Percentiles rank a stretch among this genome's conserved stretches.
Conservation (phyloP, 805 yeast species). For the Cyberlindnera suaveolens region DNA sequence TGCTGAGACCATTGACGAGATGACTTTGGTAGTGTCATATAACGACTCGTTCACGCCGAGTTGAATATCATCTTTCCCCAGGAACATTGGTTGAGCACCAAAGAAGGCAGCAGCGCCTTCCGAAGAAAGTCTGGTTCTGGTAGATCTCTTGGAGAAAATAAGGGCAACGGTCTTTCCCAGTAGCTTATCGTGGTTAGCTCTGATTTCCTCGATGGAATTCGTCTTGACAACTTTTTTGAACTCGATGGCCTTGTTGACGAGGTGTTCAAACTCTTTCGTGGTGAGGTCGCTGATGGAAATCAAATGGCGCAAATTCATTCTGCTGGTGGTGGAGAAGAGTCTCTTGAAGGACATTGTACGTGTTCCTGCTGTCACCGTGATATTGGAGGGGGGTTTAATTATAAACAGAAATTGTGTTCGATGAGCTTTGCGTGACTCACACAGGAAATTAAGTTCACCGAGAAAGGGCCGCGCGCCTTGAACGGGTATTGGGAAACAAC, state of each 20-base stretch:
- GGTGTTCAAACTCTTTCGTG: conserved; percentile 59
- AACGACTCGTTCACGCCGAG: conserved; percentile 91
- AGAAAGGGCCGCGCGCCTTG: too few species aligned
- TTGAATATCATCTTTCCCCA: conserved; percentile 95
- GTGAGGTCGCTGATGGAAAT: conserved; percentile 76
- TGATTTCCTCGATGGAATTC: conserved; percentile 34
- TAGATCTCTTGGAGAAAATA: conserved; percentile 85
- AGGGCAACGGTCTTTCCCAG: conserved; percentile 79
- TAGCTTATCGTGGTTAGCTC: conserved; percentile 42
- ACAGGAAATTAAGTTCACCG: neutral
- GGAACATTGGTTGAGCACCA: conserved; percentile 94
- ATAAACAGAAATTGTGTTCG: too few species aligned
- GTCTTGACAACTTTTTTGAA: conserved; percentile 60
- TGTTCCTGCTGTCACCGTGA: neutral
- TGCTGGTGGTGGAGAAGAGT: conserved; percentile 12
- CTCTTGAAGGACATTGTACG: conserved; percentile 13
- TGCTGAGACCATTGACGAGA: conserved; percentile 95
- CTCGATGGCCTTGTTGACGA: conserved; percentile 67
- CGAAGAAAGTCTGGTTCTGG: conserved; percentile 88
- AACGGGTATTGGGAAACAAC: too few species aligned
- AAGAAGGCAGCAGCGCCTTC: conserved; percentile 93
- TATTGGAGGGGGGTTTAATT: neutral
- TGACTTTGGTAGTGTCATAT: conserved; percentile 82
- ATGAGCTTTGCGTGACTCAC: too few species aligned
- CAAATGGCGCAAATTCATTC: conserved; percentile 49